Conservation (phyloP, 495 filamentous ascomycete species). For the Xylaria longipes region DNA sequence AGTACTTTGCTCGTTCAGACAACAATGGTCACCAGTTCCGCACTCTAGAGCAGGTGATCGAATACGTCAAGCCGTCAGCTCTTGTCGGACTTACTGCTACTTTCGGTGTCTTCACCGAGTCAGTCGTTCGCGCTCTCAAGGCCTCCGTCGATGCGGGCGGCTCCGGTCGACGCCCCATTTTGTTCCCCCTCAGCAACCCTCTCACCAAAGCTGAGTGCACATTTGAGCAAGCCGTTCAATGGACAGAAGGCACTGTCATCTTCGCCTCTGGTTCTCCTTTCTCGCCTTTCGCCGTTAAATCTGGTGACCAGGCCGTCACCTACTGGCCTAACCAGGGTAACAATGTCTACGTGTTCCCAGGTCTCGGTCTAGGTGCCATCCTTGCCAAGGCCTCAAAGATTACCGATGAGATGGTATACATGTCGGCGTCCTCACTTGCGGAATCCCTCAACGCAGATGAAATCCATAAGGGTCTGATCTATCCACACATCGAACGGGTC, state of each 20-base stretch:
- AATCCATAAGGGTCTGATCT: conserved; percentile 80
- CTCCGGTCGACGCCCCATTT: conserved; percentile 80
- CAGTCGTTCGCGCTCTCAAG: conserved; percentile 82
- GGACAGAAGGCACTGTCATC: conserved; percentile 88
- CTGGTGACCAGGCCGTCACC: conserved; percentile 68
- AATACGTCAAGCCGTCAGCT: conserved; percentile 91
- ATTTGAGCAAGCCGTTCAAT: conserved; percentile 84
- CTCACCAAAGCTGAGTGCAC: conserved; percentile 96
- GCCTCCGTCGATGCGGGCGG: conserved; percentile 67
- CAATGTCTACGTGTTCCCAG: conserved; percentile 96
- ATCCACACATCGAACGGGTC: conserved; percentile 92
- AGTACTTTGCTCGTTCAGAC: conserved; percentile 93
- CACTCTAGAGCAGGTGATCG: conserved; percentile 88
- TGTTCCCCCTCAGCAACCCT: conserved; percentile 95
- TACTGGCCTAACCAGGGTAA: conserved; percentile 90
- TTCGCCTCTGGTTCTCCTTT: conserved; percentile 97
- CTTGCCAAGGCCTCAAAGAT: conserved; percentile 86
- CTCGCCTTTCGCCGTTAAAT: conserved; percentile 69
- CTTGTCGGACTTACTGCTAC: conserved; percentile 95
- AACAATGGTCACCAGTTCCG: conserved; percentile 91
- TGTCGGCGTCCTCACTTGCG: conserved; percentile 81
- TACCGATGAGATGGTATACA: conserved; percentile 96
- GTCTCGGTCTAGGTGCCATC: conserved; percentile 93
- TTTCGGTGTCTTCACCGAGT: conserved; percentile 90
- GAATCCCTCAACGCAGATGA: conserved; percentile 81